phyloP scores from a whole-genome alignment of 1,139 yeast genomes.

The Suhomyces bolitotheri region DNA sequence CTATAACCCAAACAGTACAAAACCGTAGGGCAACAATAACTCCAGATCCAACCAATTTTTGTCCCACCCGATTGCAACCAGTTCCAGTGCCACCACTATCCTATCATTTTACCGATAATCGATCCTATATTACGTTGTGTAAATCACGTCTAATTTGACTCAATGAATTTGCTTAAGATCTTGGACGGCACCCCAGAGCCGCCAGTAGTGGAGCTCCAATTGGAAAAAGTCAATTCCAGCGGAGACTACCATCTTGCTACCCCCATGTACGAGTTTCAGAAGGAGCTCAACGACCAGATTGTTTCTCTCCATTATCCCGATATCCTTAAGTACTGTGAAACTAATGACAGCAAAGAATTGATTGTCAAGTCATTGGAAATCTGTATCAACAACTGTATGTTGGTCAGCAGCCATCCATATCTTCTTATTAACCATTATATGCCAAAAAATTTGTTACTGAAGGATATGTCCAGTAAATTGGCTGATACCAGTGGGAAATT shows the following conservation, averaged over 20 bases:
- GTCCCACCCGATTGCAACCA: too few species aligned
- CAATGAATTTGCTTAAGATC: slow-evolving; percentile 74
- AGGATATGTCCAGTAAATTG: slow-evolving; percentile 73
- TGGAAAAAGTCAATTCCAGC: slow-evolving; percentile 39
- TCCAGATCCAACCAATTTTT: too few species aligned
- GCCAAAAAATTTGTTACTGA: slow-evolving; percentile 76
- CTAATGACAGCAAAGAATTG: slow-evolving; percentile 55
- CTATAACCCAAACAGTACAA: too few species aligned
- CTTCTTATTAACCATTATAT: slow-evolving; percentile 78
- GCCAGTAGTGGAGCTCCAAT: slow-evolving; percentile 58
- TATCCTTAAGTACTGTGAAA: slow-evolving; percentile 82
- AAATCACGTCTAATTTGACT: too few species aligned
- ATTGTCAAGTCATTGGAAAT: slow-evolving; percentile 70
- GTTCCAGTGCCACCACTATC: too few species aligned
- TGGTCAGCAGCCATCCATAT: slow-evolving; percentile 88
- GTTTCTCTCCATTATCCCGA: slow-evolving; percentile 90
- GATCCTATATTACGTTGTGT: too few species aligned
- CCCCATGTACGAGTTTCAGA: slow-evolving; percentile 86
- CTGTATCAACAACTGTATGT: slow-evolving; percentile 70
- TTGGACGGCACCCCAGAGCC: slow-evolving; percentile 88
- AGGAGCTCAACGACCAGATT: slow-evolving; percentile 89
- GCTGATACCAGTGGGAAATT: slow-evolving; percentile 89
- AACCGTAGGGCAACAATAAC: too few species aligned
- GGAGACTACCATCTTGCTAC: slow-evolving; percentile 84
- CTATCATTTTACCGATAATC: too few species aligned